phyloP scores from a whole-genome alignment of 179 eudicot genomes.

The Spinacia oleracea region DNA sequence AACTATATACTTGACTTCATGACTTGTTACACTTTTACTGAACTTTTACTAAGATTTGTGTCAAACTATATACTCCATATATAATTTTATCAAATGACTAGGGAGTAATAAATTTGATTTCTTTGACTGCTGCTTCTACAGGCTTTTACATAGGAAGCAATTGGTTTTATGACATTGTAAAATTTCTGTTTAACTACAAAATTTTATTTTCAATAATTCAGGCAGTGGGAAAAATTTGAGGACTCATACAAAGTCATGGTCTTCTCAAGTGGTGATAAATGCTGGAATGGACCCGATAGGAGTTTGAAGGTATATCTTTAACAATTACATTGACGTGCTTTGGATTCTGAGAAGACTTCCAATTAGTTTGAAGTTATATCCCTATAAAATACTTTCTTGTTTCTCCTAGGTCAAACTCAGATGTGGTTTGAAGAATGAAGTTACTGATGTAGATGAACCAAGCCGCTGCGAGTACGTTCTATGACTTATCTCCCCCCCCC shows the following conservation, averaged over 20 bases:
- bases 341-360: not conserved
- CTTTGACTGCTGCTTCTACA: not conserved
- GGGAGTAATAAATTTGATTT: constrained; percentile 3
- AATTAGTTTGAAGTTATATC: not conserved
- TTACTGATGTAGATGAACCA: constrained; percentile 91
- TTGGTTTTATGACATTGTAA: not conserved
- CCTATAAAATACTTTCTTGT: not conserved
- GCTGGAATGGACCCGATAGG: constrained; percentile 99
- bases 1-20: not conserved
- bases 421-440: constrained; percentile 88
- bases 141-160: not conserved
- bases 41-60: not conserved
- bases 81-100: no score
- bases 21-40: not conserved
- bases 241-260: constrained; percentile 77
- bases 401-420: constrained; percentile 72
- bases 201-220: constrained; percentile 27
- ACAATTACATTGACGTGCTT: not conserved
- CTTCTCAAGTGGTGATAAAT: constrained; percentile 86
- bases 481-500: not conserved
- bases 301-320: constrained; percentile 65
- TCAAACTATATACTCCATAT: no score
- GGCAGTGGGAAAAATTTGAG: constrained; percentile 93
- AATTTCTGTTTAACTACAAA: not conserved
- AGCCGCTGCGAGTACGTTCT: constrained; percentile 96